Conservation (phyloP, 2,329 filamentous ascomycete species). For the Emericellopsis cladophorae region DNA sequence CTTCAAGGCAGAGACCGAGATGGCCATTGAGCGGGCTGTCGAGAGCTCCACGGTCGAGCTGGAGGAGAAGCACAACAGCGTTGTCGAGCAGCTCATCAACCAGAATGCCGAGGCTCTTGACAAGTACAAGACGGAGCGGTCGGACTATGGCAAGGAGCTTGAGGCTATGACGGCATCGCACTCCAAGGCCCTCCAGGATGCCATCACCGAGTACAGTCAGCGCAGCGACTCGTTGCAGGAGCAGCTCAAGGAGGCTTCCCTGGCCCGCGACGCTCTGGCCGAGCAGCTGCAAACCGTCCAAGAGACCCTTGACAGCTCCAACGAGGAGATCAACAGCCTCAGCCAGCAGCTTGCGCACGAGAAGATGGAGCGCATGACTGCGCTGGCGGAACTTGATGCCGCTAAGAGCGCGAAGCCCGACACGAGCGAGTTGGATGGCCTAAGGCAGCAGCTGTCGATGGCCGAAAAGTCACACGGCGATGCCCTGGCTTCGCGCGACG, state of each 20-base stretch:
- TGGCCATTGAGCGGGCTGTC: conserved; percentile 14
- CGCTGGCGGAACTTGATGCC: conserved; percentile 48
- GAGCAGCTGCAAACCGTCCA: conserved; percentile 23
- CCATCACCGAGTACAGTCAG: conserved; percentile 24
- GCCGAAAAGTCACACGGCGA: conserved; percentile 34
- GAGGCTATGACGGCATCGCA: conserved; percentile 25
- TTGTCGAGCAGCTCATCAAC: conserved; percentile 32
- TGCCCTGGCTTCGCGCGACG: conserved; percentile 20
- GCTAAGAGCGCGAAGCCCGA: conserved; percentile 42
- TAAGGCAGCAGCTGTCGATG: conserved; percentile 35
- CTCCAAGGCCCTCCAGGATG: conserved; percentile 23
- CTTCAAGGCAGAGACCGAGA: conserved; percentile 14
- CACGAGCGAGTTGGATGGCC: conserved; percentile 37
- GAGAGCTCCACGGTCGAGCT: conserved; percentile 29
- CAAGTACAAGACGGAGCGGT: conserved; percentile 23
- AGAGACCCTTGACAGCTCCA: conserved; percentile 28
- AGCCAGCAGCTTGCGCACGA: conserved; percentile 42
- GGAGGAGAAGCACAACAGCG: conserved; percentile 29
- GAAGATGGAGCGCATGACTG: conserved; percentile 47
- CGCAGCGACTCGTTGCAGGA: conserved; percentile 20
- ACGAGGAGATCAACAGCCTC: conserved; percentile 35
- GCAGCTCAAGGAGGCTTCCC: conserved; percentile 20
- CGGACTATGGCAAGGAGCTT: conserved; percentile 26
- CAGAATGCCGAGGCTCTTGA: conserved; percentile 28
- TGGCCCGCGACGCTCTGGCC: conserved; percentile 21